phyloP scores from a whole-genome alignment of 1,284 basidiomycete species.

The Puccinia triticina region DNA sequence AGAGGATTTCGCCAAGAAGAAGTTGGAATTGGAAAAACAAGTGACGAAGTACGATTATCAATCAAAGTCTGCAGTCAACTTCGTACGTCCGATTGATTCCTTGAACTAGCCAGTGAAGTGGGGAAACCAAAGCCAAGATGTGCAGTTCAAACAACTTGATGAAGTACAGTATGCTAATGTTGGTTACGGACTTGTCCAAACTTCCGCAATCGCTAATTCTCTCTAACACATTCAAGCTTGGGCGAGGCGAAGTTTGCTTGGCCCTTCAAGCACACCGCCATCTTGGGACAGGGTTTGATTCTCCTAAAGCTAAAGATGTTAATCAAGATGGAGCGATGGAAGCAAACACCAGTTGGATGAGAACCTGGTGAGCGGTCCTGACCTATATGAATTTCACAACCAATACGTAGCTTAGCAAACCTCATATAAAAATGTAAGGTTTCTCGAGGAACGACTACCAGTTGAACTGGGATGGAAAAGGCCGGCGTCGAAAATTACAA shows the following conservation, averaged over 20 bases:
- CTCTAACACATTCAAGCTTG: slow-evolving; percentile 11
- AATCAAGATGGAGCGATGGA: neutral
- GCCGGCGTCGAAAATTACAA: neutral
- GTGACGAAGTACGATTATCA: neutral
- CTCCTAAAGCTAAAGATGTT: neutral
- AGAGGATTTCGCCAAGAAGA: slow-evolving; percentile 25
- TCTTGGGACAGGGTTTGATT: neutral
- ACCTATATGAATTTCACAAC: neutral
- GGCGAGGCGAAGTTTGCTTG: slow-evolving; percentile 30
- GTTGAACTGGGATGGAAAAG: slow-evolving; percentile 41
- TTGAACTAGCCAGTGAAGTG: too few relatives aligned
- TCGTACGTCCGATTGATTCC: slow-evolving; percentile 11
- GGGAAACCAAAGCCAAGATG: too few relatives aligned
- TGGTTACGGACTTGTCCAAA: neutral
- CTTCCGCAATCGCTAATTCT: neutral
- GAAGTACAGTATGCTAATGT: neutral
- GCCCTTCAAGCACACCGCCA: slow-evolving; percentile 23
- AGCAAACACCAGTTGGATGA: slow-evolving; percentile 31
- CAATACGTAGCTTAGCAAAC: neutral
- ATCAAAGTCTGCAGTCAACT: slow-evolving; percentile 11
- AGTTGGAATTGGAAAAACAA: slow-evolving; percentile 15
- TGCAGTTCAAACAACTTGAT: neutral
- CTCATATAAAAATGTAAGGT: neutral
- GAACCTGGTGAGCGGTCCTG: slow-evolving; percentile 24
- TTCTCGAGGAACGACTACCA: slow-evolving; percentile 36